Conservation (phyloP, 2,329 filamentous ascomycete species). For the Monilinia vaccinii-corymbosi region DNA sequence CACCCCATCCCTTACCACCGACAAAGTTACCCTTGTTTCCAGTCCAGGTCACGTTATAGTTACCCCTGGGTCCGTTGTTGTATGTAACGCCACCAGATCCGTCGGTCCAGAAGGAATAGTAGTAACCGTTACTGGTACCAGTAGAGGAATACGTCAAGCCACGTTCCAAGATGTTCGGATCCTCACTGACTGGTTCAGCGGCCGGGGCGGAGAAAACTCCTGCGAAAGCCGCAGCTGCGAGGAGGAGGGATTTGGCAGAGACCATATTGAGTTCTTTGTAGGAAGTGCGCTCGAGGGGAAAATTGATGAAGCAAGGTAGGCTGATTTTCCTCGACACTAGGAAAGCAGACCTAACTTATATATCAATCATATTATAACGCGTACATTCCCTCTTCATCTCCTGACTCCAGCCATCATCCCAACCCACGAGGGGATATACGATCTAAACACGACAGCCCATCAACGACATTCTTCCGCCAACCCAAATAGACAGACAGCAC, state of each 20-base stretch:
- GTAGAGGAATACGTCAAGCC: slow-evolving; percentile 4
- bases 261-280: slow-evolving; percentile 1
- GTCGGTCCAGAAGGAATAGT: slow-evolving; percentile 53
- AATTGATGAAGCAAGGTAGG: background rate
- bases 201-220: slow-evolving; percentile 3
- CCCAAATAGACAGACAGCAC: no score
- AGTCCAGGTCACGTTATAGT: slow-evolving; percentile 42
- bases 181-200: background rate
- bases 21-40: slow-evolving; percentile 37
- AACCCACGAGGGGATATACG: background rate
- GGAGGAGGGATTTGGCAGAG: background rate
- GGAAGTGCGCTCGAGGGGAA: background rate
- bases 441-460: background rate
- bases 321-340: background rate
- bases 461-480: no score
- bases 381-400: background rate
- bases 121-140: slow-evolving; percentile 26
- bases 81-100: slow-evolving; percentile 40
- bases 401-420: no score
- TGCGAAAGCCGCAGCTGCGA: slow-evolving; percentile 3
- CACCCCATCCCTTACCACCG: slow-evolving; percentile 42
- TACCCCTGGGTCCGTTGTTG: slow-evolving; percentile 42
- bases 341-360: background rate
- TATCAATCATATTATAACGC: background rate
- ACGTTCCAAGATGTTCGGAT: background rate